Evolutionary conservation across 164 flowering plant genomes (phyloP).

Genomic region (Houttuynia cordata): DNA sequence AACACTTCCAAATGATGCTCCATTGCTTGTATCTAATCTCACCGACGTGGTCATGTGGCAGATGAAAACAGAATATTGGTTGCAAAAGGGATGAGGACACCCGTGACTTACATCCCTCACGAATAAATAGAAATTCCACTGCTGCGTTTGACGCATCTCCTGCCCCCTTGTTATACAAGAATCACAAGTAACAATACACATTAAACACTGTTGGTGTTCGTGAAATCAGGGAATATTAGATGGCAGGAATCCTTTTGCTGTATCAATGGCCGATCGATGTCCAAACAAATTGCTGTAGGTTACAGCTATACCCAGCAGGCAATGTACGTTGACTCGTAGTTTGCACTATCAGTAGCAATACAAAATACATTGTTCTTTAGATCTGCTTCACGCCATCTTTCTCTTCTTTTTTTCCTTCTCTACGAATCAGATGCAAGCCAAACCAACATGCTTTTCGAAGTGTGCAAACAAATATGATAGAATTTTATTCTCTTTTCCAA

Average conservation of each 20-base stretch:
- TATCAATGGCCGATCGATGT: not conserved
- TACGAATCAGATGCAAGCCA: not conserved
- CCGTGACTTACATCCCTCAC: not conserved
- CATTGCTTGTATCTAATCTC: not conserved
- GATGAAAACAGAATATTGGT: too few relatives aligned
- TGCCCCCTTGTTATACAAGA: not conserved
- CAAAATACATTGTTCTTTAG: not conserved
- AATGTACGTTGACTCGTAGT: not conserved
- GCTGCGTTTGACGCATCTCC: not conserved
- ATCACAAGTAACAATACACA: not conserved
- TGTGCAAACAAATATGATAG: not conserved
- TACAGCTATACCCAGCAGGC: not conserved
- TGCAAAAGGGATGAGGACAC: not conserved
- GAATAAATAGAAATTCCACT: not conserved
- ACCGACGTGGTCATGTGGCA: not conserved
- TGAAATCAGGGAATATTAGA: not conserved
- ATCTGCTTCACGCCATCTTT: too few relatives aligned
- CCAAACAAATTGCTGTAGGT: not conserved
- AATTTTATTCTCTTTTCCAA: constrained; percentile 8
- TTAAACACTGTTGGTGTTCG: not conserved
- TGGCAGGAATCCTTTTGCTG: not conserved
- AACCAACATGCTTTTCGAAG: constrained; percentile 1
- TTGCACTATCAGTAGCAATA: not conserved
- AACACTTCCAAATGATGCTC: too few relatives aligned
- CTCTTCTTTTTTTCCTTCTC: not conserved